phyloP scores from a whole-genome alignment of 23 red algal species.

The Gracilaria domingensis region DNA sequence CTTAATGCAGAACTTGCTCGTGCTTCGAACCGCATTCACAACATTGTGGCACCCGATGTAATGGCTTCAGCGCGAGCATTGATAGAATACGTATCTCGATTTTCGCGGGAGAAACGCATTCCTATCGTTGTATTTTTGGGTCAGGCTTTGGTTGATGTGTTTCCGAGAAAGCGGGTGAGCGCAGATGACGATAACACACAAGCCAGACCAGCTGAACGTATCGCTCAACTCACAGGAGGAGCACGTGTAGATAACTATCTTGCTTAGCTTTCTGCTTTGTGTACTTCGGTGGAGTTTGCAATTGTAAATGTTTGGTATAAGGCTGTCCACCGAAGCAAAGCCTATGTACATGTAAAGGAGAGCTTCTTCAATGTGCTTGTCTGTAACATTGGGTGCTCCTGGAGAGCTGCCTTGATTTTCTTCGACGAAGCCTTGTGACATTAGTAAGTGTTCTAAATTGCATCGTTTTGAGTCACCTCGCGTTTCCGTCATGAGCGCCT shows the following conservation, averaged over 20 bases:
- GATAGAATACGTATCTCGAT: slow-evolving; percentile 76
- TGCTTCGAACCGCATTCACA: slow-evolving; percentile 45
- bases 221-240: slow-evolving; percentile 55
- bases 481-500: not conserved
- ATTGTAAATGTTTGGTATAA: not conserved
- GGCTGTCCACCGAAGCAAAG: not conserved
- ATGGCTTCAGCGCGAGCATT: slow-evolving; percentile 58
- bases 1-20: slow-evolving; percentile 49
- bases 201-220: slow-evolving; percentile 42
- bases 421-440: not conserved
- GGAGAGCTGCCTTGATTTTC: not conserved
- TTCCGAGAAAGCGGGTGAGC: slow-evolving; percentile 33
- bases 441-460: not conserved
- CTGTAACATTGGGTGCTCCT: not conserved
- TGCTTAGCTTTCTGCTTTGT: slow-evolving; percentile 8
- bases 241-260: slow-evolving; percentile 48
- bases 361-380: not conserved
- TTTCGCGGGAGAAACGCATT: slow-evolving; percentile 79
- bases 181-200: not conserved
- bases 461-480: not conserved
- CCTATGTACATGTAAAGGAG: not conserved
- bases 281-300: not conserved
- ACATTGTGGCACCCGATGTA: slow-evolving; percentile 63
- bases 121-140: slow-evolving; percentile 87
- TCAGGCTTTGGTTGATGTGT: slow-evolving; percentile 65